phyloP scores from a whole-genome alignment of 805 yeast species.

The Pichia paraexigua region DNA sequence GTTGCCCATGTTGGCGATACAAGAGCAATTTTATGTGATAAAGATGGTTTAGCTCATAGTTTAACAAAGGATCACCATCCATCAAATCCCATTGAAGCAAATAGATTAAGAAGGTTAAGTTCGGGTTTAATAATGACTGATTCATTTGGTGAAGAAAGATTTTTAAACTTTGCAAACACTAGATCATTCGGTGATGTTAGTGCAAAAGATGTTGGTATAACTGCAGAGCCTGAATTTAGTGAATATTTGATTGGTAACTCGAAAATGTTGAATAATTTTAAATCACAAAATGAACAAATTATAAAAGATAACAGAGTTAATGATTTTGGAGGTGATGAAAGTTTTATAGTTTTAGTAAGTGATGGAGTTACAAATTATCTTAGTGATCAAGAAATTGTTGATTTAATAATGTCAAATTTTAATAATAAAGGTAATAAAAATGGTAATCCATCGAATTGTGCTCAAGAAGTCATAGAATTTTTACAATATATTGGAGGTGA shows the following conservation, averaged over 20 bases:
- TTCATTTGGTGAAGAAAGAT: slow-evolving; percentile 88
- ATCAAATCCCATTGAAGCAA: slow-evolving; percentile 66
- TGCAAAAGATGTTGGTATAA: slow-evolving; percentile 76
- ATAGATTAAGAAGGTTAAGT: slow-evolving; percentile 57
- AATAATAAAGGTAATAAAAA: slow-evolving; percentile 53
- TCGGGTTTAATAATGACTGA: slow-evolving; percentile 68
- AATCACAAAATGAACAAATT: slow-evolving; percentile 15
- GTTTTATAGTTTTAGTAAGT: slow-evolving; percentile 71
- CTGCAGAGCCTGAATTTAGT: slow-evolving; percentile 85
- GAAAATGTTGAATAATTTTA: slow-evolving; percentile 28
- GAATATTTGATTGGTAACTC: slow-evolving; percentile 63
- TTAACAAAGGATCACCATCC: slow-evolving; percentile 84
- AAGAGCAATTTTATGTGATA: slow-evolving; percentile 77
- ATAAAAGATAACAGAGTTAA: slow-evolving; percentile 18
- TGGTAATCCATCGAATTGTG: slow-evolving; percentile 81
- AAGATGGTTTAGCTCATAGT: slow-evolving; percentile 68
- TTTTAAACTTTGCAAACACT: slow-evolving; percentile 76
- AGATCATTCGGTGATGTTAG: slow-evolving; percentile 85
- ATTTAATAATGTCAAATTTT: slow-evolving; percentile 64
- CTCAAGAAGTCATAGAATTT: slow-evolving; percentile 76
- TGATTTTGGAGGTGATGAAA: slow-evolving; percentile 72
- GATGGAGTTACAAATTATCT: slow-evolving; percentile 83
- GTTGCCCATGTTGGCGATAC: slow-evolving; percentile 94
- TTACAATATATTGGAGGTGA: slow-evolving; percentile 84
- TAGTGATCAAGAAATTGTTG: slow-evolving; percentile 87